Percentiles rank a stretch among this genome's conserved stretches.
phyloP scores from a whole-genome alignment of 257 asterid genomes.

The Nicotiana knightiana region DNA sequence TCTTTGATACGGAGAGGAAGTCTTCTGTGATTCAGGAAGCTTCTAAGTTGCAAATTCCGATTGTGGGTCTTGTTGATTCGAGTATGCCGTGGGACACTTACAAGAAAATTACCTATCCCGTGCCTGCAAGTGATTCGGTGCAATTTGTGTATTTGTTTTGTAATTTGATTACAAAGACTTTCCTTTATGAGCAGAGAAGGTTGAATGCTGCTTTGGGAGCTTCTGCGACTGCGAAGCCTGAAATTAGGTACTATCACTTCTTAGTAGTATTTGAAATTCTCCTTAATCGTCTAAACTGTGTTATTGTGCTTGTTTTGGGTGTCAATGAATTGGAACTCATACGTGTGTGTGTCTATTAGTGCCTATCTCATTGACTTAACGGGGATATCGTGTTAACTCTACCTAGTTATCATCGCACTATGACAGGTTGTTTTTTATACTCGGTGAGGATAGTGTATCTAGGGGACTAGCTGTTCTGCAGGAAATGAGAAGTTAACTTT shows the following conservation, averaged over 20 bases:
- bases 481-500: background rate
- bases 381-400: background rate
- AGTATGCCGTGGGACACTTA: conserved; percentile 81
- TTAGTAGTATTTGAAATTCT: background rate
- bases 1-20: conserved; percentile 80
- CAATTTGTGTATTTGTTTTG: conserved; percentile 91
- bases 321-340: background rate
- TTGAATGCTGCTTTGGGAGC: conserved; percentile 27
- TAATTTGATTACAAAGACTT: conserved; percentile 89
- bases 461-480: background rate
- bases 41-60: conserved; percentile 67
- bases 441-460: too few relatives aligned
- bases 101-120: conserved; percentile 74
- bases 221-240: conserved; percentile 22
- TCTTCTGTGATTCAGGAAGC: conserved; percentile 84
- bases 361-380: background rate
- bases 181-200: conserved; percentile 63
- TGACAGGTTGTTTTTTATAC: background rate
- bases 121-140: conserved; percentile 84
- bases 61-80: conserved; percentile 88
- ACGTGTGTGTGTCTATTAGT: background rate
- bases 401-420: background rate
- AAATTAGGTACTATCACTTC: conserved; percentile 27
- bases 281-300: background rate
- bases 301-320: background rate